These are phyloP conservation scores for Papilionanthe hybrid DNA, from an alignment of 116 monocot genomes.

Conservation along the genomic window DNA sequence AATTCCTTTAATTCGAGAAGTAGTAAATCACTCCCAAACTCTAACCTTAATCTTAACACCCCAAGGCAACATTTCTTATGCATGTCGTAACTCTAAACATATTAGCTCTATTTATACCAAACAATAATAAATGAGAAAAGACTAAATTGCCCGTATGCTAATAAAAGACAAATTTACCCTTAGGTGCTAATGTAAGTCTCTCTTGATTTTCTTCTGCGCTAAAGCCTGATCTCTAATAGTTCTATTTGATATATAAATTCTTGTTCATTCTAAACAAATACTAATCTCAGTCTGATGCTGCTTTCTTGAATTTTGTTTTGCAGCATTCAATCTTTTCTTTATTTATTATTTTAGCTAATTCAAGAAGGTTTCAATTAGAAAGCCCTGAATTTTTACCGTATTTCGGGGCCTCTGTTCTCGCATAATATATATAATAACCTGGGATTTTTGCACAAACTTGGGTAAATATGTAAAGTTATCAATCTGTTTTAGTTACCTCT, in stretches of 20 bases:
- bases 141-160: too few species aligned
- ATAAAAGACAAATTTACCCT: too few species aligned
- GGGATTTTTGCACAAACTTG: neutral
- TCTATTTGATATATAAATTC: neutral
- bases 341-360: neutral
- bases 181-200: too few species aligned
- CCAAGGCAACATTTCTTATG: too few species aligned
- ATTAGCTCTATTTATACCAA: too few species aligned
- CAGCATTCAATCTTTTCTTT: neutral
- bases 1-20: too few species aligned
- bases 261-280: neutral
- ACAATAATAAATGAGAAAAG: too few species aligned
- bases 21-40: too few species aligned
- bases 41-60: too few species aligned
- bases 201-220: neutral
- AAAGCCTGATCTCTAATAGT: neutral
- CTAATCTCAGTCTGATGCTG: neutral
- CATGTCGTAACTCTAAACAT: too few species aligned
- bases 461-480: neutral
- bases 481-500: neutral
- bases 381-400: too few species aligned
- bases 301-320: neutral
- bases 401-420: neutral
- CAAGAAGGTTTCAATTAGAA: neutral
- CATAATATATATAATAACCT: neutral